Evolutionary conservation across 1,139 yeast species (phyloP).

Genomic region (Kodamaea sp.): DNA sequence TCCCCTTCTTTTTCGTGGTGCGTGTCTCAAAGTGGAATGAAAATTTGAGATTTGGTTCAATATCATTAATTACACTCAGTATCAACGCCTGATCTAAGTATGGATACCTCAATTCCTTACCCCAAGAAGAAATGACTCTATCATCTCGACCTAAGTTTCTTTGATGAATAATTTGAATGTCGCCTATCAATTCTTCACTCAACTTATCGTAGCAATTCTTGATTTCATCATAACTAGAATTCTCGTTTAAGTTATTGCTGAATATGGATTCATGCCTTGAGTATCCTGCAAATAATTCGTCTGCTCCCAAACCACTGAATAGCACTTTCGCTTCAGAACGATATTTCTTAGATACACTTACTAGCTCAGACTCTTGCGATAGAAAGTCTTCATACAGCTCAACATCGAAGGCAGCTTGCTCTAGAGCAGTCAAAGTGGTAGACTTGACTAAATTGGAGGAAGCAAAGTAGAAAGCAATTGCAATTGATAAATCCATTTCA

Average conservation of each 20-base stretch:
- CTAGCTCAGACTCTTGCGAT: conserved; percentile 14
- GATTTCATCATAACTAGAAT: conserved; percentile 19
- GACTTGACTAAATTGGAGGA: conserved; percentile 12
- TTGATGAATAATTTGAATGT: conserved; percentile 70
- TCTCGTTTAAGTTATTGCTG: conserved; percentile 16
- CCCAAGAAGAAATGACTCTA: conserved; percentile 81
- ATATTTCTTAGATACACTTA: conserved; percentile 24
- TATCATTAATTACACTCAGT: conserved; percentile 42
- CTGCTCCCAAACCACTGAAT: conserved; percentile 96
- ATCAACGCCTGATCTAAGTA: conserved; percentile 71
- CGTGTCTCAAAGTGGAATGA: conserved; percentile 30
- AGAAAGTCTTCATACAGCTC: conserved; percentile 27
- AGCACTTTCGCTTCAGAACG: conserved; percentile 64
- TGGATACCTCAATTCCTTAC: conserved; percentile 89
- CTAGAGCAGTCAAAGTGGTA: conserved; percentile 3
- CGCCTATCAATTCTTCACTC: conserved; percentile 58
- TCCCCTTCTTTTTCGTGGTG: conserved; percentile 29
- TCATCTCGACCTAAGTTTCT: conserved; percentile 92
- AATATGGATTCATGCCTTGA: conserved; percentile 67
- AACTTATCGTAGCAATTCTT: conserved; percentile 24
- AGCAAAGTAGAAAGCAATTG: conserved; percentile 93
- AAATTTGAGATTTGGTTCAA: conserved; percentile 57
- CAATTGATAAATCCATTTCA: conserved; percentile 94
- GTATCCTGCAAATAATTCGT: conserved; percentile 92
- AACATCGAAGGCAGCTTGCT: neutral